Evolutionary conservation across 768 basidiomycete genomes (phyloP).

Genomic region (Leccinellum albellum): DNA sequence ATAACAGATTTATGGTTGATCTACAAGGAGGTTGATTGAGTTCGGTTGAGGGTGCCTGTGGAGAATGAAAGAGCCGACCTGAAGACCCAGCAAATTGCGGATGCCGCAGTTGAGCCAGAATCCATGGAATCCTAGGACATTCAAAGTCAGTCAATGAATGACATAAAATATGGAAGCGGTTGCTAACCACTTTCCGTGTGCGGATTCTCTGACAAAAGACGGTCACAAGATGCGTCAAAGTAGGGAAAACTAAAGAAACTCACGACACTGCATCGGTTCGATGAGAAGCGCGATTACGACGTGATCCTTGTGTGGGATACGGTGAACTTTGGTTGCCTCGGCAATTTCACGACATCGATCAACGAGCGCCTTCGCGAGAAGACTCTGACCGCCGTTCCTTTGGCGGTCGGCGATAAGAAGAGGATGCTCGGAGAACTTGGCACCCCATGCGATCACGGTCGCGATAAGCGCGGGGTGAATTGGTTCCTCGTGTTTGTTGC

Average conservation of each 20-base stretch:
- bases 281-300: constrained; percentile 78
- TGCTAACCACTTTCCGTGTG: constrained; percentile 63
- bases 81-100: constrained; percentile 73
- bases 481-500: constrained; percentile 37
- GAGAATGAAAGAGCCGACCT: constrained; percentile 39
- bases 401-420: constrained; percentile 75
- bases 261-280: constrained; percentile 84
- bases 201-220: constrained; percentile 54
- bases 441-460: constrained; percentile 86
- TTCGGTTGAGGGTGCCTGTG: constrained; percentile 2
- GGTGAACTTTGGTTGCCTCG: constrained; percentile 83
- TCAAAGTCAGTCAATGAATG: constrained; percentile 17
- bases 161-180: constrained; percentile 14
- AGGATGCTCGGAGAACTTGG: constrained; percentile 90
- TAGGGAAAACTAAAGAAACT: constrained; percentile 35
- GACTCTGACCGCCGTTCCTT: constrained; percentile 66
- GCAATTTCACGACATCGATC: constrained; percentile 81
- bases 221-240: constrained; percentile 7
- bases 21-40: constrained; percentile 34
- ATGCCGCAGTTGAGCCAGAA: constrained; percentile 82
- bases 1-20: constrained; percentile 83
- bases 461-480: constrained; percentile 77
- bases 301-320: constrained; percentile 74
- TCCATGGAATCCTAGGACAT: constrained; percentile 64
- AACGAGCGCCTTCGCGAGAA: constrained; percentile 72